Conservation (phyloP, 345 rosid genomes). For the Syzygium oleosum region DNA sequence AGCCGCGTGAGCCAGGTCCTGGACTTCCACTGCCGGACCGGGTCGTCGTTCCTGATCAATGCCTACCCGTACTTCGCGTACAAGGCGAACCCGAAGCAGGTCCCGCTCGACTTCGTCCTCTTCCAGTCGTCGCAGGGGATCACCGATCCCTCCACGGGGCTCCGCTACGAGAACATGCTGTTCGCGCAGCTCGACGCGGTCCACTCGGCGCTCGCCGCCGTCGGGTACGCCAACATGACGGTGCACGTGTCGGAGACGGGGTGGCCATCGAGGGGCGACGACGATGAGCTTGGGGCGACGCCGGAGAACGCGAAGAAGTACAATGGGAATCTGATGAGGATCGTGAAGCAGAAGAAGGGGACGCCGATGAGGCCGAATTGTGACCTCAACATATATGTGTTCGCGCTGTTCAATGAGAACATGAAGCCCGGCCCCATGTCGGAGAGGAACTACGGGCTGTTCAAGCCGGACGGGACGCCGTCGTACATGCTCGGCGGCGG, state of each 20-base stretch:
- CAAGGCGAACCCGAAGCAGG: slow-evolving; percentile 28
- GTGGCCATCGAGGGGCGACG: slow-evolving; percentile 51
- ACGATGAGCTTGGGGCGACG: slow-evolving; percentile 34
- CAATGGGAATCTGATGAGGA: slow-evolving; percentile 28
- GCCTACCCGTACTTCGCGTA: slow-evolving; percentile 45
- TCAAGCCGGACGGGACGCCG: slow-evolving; percentile 41
- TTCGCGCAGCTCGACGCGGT: slow-evolving; percentile 45
- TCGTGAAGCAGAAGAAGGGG: slow-evolving; percentile 26
- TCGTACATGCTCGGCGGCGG: slow-evolving; percentile 14
- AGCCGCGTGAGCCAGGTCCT: slow-evolving; percentile 13
- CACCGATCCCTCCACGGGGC: slow-evolving; percentile 21
- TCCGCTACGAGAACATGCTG: slow-evolving; percentile 40
- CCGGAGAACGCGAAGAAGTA: slow-evolving; percentile 37
- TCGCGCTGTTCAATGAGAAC: slow-evolving; percentile 46
- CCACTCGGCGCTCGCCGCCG: slow-evolving; percentile 22
- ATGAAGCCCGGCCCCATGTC: slow-evolving; percentile 43
- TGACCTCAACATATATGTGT: slow-evolving; percentile 26
- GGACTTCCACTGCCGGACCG: slow-evolving; percentile 23
- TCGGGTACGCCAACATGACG: slow-evolving; percentile 26
- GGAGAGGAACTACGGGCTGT: slow-evolving; percentile 41
- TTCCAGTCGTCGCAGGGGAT: slow-evolving; percentile 34
- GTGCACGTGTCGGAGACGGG: slow-evolving; percentile 46
- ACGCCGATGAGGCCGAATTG: slow-evolving; percentile 35
- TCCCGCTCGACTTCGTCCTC: slow-evolving; percentile 31
- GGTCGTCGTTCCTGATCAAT: slow-evolving; percentile 37